Base-by-base conservation (phyloP, 1,284 basidiomycete species). In the Vanrija pseudolonga region DNA sequence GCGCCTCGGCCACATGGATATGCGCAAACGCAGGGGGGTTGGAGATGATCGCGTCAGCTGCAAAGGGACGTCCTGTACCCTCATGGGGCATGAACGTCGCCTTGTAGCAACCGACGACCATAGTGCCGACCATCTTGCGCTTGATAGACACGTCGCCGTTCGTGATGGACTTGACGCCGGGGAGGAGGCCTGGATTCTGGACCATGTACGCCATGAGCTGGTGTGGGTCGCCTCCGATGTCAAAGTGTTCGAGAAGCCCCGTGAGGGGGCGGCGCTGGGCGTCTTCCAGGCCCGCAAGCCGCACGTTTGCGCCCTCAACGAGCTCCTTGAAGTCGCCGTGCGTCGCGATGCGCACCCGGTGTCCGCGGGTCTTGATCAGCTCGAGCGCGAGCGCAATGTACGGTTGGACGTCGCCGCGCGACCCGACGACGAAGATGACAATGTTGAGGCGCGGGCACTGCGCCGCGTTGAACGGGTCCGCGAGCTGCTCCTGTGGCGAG, bases 361-460 rank as follows among this genome's bases (percentile, higher is more conserved):
- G 85, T 0, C 82, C 82, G 43, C 67, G 56, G 0, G 57, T 83
- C 76, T 39, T 76, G 68, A 79, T 65, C 2, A 88, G 73, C 11
- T 76, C 72, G 55, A 83, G 77, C 7, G 82, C 84, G 0, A 87
- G 74, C 1, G 85, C 84, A 18, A 87, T 73, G 65, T 84, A 87
- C 0, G 85, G 85, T 66, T 87, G 85, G 1, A 88, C 84, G 62
- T 87, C 85, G 81, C 84, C 83, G 66, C 83, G 74, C 60, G 82
- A 83, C 5, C 84, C 83, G n/a, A 84, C 83, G 51, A 85, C 82
- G 80, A 84, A 83, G 46, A 85, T 81, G 44, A 85, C 81, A 32
- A 85, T 82, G 57, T 77, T 83, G 68, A 85, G 66, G 0, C 83
- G 83, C 7, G 70, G 65, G 53, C 67, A 68, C 4, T 40, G 32